phyloP scores from a whole-genome alignment of 2,329 filamentous ascomycete genomes.

The Aspergillus glaucus region DNA sequence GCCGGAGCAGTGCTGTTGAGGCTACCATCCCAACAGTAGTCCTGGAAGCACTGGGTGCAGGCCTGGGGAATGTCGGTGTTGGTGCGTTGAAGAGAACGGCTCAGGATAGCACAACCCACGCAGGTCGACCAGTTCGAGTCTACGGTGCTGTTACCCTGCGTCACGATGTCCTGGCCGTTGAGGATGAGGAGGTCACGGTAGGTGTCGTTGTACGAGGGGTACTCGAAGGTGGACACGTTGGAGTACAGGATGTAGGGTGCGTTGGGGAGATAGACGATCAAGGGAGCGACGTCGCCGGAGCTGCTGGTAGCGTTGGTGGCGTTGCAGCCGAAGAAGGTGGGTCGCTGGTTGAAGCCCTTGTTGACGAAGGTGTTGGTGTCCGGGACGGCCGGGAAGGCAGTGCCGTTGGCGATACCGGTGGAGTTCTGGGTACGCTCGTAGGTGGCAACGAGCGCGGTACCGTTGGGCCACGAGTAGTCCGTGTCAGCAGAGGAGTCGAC shows the following conservation, averaged over 20 bases:
- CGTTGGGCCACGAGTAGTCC: conserved; percentile 63
- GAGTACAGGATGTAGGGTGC: conserved; percentile 68
- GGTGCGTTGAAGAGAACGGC: conserved; percentile 65
- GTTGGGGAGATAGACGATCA: conserved; percentile 83
- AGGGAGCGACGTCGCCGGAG: conserved; percentile 42
- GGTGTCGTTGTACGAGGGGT: conserved; percentile 52
- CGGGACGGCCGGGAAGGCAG: conserved; percentile 63
- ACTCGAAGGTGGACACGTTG: conserved; percentile 71
- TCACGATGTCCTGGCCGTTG: conserved; percentile 80
- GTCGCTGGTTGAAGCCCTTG: conserved; percentile 62
- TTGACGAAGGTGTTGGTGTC: conserved; percentile 70
- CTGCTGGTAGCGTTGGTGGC: conserved; percentile 50
- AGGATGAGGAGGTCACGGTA: conserved; percentile 70
- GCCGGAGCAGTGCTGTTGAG: conserved; percentile 30
- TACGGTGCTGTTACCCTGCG: conserved; percentile 69
- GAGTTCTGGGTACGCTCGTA: conserved; percentile 56
- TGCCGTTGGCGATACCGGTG: conserved; percentile 54
- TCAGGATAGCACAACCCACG: conserved; percentile 75
- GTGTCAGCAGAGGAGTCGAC: conserved; percentile 70
- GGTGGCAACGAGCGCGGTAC: conserved; percentile 63
- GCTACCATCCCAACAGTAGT: conserved; percentile 87
- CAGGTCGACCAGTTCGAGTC: conserved; percentile 71
- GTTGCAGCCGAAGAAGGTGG: conserved; percentile 74
- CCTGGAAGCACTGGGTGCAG: conserved; percentile 66
- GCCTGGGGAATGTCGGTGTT: conserved; percentile 58